phyloP scores from a whole-genome alignment of 2,329 filamentous ascomycete genomes.

The Calonectria hawksworthii region DNA sequence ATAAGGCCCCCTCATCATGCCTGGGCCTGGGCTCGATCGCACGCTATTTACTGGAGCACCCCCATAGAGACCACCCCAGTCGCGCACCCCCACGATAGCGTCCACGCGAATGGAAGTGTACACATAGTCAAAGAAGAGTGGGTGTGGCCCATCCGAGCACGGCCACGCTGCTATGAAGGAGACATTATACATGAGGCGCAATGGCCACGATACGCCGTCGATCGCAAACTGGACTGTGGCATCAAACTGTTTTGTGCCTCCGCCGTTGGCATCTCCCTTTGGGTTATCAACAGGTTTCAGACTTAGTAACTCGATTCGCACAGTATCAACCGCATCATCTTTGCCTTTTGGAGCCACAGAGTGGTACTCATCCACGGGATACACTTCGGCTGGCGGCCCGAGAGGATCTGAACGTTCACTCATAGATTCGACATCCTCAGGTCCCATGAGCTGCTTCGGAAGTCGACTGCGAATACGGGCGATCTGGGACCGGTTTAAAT shows the following conservation, averaged over 20 bases:
- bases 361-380: conserved; percentile 77
- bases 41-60: conserved; percentile 48
- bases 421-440: conserved; percentile 76
- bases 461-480: conserved; percentile 75
- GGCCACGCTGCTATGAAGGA: conserved; percentile 77
- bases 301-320: conserved; percentile 77
- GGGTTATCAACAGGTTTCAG: conserved; percentile 63
- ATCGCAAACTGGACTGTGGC: conserved; percentile 75
- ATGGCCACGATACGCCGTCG: conserved; percentile 73
- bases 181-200: conserved; percentile 74
- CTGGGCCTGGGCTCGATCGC: conserved; percentile 52
- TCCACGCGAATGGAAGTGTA: conserved; percentile 73
- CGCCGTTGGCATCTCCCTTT: conserved; percentile 37
- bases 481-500: conserved; percentile 78
- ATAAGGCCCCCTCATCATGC: conserved; percentile 44
- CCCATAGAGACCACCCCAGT: conserved; percentile 71
- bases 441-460: conserved; percentile 68
- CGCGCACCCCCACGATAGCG: conserved; percentile 73
- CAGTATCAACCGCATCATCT: conserved; percentile 73
- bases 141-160: conserved; percentile 74
- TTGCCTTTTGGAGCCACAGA: conserved; percentile 69
- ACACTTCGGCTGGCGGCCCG: conserved; percentile 72
- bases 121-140: conserved; percentile 80
- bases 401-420: conserved; percentile 76
- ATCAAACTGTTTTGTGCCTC: conserved; percentile 66